Base-by-base conservation (phyloP, 179 eudicot genomes). In the Spinacia oleracea region DNA sequence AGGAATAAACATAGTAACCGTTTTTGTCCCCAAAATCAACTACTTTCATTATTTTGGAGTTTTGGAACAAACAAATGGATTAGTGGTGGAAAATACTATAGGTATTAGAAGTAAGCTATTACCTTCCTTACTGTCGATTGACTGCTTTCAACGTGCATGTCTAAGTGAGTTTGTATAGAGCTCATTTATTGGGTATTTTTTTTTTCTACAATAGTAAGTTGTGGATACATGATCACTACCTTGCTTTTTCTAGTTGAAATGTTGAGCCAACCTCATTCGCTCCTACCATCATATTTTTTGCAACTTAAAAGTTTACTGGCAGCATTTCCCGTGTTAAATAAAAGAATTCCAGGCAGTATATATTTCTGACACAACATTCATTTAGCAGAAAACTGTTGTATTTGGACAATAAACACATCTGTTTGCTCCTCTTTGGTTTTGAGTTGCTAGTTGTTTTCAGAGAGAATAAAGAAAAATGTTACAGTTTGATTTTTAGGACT, bases 51-150 rank as follows among this genome's bases (percentile, higher is more conserved):
- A 48, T 59, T 81, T 71, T 51, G 80, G 77, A 66, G 60, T 55
- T 32, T 34, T 81, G 55, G 74, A 56, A 68, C 81, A 81, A 55
- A 72, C 63, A 66, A 29, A 4, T 77, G 81, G 81, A n/a, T 77
- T 65, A 65, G 69, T 63, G 31, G 29, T 32, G 40, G 78, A 72
- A 42, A 71, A 62, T 77, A 45, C 67, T 81, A 14, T 81, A 64
- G 84, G 42, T 56, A 15, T 40, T 65, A 63, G 48, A 70, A 64
- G 84, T 79, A 65, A 77, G 78, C 32, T 27, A 66, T 72, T 72
- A 43, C n/a, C 60, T 40, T 56, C 42, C 46, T 55, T 27, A 42
- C 34, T 70, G 2, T 55, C 38, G 2, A 23, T 77, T 23, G 42
- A 56, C 23, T 4, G 20, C 51, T 69, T 66, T 51, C 2, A 31